Evolutionary conservation across 495 filamentous ascomycete species (phyloP), one percentile per base, ranked within the genome.

Genomic region (Tuber brumale): DNA sequence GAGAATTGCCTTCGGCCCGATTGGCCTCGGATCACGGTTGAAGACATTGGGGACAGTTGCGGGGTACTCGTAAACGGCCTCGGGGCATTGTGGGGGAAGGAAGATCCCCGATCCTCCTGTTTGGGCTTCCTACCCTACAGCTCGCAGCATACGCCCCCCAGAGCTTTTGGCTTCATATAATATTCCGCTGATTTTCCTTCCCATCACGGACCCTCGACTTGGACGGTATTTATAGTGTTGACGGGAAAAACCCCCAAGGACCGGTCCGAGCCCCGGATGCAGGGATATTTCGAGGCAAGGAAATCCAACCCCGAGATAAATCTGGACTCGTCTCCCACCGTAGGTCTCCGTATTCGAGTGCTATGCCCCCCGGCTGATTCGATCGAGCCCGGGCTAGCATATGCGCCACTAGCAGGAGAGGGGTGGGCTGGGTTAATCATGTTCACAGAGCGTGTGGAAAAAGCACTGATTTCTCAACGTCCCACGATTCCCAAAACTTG

Each of bases 401-500:
- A 14, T 66, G 27, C 57, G 57, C 57, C 27, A 35, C 27, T 12
- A 18, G 57, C 57, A 27, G 14, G 27, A 66, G 27, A 31, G 31
- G 57, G 57, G 27, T 35, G 37, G 37, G 37, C 37, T 31, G n/a
- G n/a, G 57, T 31, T 31, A 14, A 61, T 8, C 57, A 61, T 61
- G 27, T 31, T 66, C 27, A 31, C 27, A 35, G n/a, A n/a, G 14
- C 27, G 57, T 0, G 27, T 18, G 57, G 31, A 66, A 61, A 66
- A 66, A 66, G 57, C 57, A 66, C 57, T 66, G 57, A 66, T 66
- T 66, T 18, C 57, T 35, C 57, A 35, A 35, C 57, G 35, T 66
- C 57, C 31, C 31, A 66, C 57, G 57, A 66, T 66, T 66, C 57
- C 31, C 27, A 66, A 66, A 66, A 66, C 57, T 66, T 35, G 57